Evolutionary conservation across 805 yeast genomes (phyloP).

Genomic region (Scheffersomyces lignosus): DNA sequence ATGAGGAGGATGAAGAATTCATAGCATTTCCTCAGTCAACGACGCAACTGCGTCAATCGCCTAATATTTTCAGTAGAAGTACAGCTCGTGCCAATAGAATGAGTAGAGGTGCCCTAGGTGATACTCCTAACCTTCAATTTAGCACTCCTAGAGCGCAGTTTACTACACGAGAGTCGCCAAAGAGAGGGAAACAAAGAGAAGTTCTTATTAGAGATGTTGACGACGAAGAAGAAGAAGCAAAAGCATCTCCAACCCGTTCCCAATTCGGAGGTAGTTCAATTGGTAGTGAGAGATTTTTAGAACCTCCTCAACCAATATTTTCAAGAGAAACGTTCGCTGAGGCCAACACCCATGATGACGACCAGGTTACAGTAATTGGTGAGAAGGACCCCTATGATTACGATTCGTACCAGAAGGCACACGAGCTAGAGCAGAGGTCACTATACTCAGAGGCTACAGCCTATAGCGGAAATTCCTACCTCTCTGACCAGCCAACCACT

Average conservation of each 20-base stretch:
- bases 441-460: conserved; percentile 37
- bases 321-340: conserved; percentile 64
- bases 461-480: conserved; percentile 31
- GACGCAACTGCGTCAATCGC: conserved; percentile 38
- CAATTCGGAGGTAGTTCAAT: conserved; percentile 29
- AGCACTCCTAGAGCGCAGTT: conserved; percentile 61
- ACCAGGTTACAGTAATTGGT: conserved; percentile 31
- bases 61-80: conserved; percentile 44
- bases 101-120: conserved; percentile 17
- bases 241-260: conserved; percentile 39
- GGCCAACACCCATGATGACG: conserved; percentile 41
- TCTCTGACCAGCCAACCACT: conserved; percentile 14
- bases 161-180: conserved; percentile 73
- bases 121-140: conserved; percentile 28
- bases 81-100: conserved; percentile 20
- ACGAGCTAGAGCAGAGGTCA: conserved; percentile 33
- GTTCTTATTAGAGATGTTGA: conserved; percentile 47
- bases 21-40: conserved; percentile 30
- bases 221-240: conserved; percentile 28
- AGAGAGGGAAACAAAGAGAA: conserved; percentile 50
- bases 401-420: conserved; percentile 19
- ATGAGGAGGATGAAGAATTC: conserved; percentile 22
- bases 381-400: conserved; percentile 11
- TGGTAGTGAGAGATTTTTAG: conserved; percentile 52
- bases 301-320: conserved; percentile 66